phyloP scores from a whole-genome alignment of 1,284 basidiomycete genomes.

The Blastosporella zonata region DNA sequence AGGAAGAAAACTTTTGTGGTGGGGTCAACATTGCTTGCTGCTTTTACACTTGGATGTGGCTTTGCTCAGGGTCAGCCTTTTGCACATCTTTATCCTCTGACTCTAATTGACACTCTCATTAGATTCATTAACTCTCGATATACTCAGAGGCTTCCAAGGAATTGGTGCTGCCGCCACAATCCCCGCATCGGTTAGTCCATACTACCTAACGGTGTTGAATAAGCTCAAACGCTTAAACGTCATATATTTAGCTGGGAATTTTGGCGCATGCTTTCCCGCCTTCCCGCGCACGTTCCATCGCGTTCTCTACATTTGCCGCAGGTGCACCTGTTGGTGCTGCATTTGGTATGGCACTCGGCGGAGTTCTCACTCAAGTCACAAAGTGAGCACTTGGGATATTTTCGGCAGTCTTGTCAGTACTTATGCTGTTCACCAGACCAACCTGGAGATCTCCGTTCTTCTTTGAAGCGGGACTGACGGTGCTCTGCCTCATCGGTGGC shows the following conservation, averaged over 20 bases:
- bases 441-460: constrained; percentile 64
- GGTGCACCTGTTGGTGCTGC: constrained; percentile 45
- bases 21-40: constrained; percentile 47
- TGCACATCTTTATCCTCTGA: background rate
- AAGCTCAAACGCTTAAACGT: background rate
- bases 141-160: constrained; percentile 72
- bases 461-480: constrained; percentile 48
- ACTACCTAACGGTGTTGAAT: background rate
- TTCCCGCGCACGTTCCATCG: constrained; percentile 53
- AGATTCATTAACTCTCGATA: constrained; percentile 56
- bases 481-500: constrained; percentile 48
- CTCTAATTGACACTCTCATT: background rate
- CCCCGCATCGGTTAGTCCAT: constrained; percentile 59
- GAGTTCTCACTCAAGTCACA: constrained; percentile 67
- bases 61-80: constrained; percentile 47
- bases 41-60: constrained; percentile 52
- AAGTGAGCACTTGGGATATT: constrained; percentile 31
- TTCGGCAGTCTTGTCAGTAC: background rate
- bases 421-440: constrained; percentile 10
- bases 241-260: constrained; percentile 59
- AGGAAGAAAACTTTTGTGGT: constrained; percentile 58
- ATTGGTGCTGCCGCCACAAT: constrained; percentile 67
- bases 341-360: constrained; percentile 63
- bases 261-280: constrained; percentile 74
- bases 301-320: constrained; percentile 20